Evolutionary conservation across 306 rosid species (phyloP), one percentile per base, ranked within the genome.

Genomic region (Herpetospermum pedunculosum): DNA sequence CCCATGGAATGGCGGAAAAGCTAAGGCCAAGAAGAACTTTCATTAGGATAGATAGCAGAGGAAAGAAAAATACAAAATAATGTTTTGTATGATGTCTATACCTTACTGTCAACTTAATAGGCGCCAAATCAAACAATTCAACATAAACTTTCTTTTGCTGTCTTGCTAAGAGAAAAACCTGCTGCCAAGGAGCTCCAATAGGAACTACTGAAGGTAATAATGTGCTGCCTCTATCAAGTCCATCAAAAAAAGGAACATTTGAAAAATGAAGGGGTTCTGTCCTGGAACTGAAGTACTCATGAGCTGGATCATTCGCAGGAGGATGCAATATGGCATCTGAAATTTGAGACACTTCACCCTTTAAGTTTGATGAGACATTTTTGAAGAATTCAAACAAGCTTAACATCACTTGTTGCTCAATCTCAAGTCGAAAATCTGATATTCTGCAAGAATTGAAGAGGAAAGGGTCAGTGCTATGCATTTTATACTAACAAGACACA

Each of bases 121-220:
- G 96, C 40, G 88, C 86, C 79, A 94, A n/a, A 60, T 94, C 96
- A 81, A 94, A 86, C 79, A 87, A 64, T 84, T 94, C 96, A 29
- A 94, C 81, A 77, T 89, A 94, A 55, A 94, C 84, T 85, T 94
- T 94, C 84, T 83, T 89, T 80, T 91, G 96, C 70, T 87, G 88
- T 89, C 96, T 86, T 34, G 98, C 96, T 80, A 89, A 75, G 78
- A 89, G 90, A 81, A 86, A 85, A 71, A 94, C 92, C 79, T 91
- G 85, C 84, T 94, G 98, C 98, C 97, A 94, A 25, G 97, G 97
- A 78, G 98, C 92, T 75, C 98, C 98, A 77, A 94, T 91, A 44
- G 97, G 97, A 85, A 89, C 83, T 30, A 91, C 73, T 23, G 87
- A 80, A 85, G 95, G 96, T 54, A 89, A 79, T 37, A 86, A 80